These are phyloP conservation scores for Paramecium primaurelia DNA, from an alignment of 73 alveolate species.

Conservation along the genomic window DNA sequence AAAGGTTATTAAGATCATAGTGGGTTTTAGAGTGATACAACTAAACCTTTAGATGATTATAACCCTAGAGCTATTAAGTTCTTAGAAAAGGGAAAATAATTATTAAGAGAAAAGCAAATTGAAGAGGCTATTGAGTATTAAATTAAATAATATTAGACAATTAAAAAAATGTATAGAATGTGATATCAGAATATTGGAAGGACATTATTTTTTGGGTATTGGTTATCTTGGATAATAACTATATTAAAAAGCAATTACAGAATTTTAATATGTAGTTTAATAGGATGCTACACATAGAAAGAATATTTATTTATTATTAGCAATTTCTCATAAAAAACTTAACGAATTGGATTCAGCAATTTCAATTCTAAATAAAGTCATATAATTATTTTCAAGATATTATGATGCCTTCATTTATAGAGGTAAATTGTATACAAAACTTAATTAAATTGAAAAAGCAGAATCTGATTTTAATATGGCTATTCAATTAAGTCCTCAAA, in stretches of 20 bases:
- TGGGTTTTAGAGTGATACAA: slow-evolving; percentile 25
- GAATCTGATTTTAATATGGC: slow-evolving; percentile 64
- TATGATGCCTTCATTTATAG: slow-evolving; percentile 64
- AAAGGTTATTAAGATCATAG: slow-evolving; percentile 37
- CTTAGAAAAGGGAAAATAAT: slow-evolving; percentile 48
- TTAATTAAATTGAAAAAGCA: slow-evolving; percentile 63
- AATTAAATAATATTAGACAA: background rate
- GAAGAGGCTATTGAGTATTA: slow-evolving; percentile 50
- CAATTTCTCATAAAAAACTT: slow-evolving; percentile 54
- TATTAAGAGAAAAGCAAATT: slow-evolving; percentile 52
- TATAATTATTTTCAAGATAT: slow-evolving; percentile 55
- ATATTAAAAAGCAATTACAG: slow-evolving; percentile 52
- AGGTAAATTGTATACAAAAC: slow-evolving; percentile 59
- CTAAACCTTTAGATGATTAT: background rate
- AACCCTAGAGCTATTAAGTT: slow-evolving; percentile 48
- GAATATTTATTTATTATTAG: slow-evolving; percentile 48
- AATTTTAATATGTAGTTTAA: slow-evolving; percentile 51
- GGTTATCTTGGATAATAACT: slow-evolving; percentile 48
- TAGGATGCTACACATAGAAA: slow-evolving; percentile 52
- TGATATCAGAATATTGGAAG: slow-evolving; percentile 53
- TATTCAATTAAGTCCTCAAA: slow-evolving; percentile 44
- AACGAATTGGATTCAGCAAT: slow-evolving; percentile 54
- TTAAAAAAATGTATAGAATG: slow-evolving; percentile 57
- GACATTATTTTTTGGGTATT: slow-evolving; percentile 38
- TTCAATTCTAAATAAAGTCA: slow-evolving; percentile 52